Conservation (phyloP, 2,329 filamentous ascomycete species). For the Diaporthe vexans region DNA sequence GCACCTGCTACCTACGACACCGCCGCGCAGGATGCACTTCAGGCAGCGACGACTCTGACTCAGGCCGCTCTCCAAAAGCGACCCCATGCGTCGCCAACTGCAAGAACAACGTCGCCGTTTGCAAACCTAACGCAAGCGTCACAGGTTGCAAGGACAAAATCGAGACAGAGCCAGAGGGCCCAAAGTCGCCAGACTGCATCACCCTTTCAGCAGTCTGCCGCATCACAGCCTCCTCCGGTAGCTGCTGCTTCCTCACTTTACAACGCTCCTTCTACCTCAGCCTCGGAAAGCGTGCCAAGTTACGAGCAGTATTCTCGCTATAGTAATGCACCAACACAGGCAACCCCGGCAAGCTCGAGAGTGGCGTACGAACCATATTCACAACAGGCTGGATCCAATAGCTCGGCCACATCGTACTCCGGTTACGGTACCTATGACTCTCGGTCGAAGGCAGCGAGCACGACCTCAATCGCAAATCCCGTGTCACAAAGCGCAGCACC, state of each 20-base stretch:
- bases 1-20: constrained; percentile 28
- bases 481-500: constrained; percentile 46
- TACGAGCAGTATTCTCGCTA: constrained; percentile 47
- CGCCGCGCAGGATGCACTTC: constrained; percentile 36
- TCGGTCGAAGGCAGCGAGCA: constrained; percentile 38
- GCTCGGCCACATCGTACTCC: constrained; percentile 43
- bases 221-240: constrained; percentile 35
- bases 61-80: constrained; percentile 46
- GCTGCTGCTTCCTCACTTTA: constrained; percentile 42
- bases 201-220: constrained; percentile 39
- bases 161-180: constrained; percentile 53
- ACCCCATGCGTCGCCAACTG: constrained; percentile 49
- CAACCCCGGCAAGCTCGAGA: constrained; percentile 45
- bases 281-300: constrained; percentile 39
- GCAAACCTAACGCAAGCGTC: constrained; percentile 38
- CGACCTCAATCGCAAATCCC: constrained; percentile 43
- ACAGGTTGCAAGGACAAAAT: constrained; percentile 48
- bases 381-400: constrained; percentile 44
- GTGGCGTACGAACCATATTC: constrained; percentile 51
- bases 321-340: constrained; percentile 33
- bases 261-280: constrained; percentile 37
- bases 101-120: constrained; percentile 50
- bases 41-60: constrained; percentile 42
- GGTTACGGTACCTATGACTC: constrained; percentile 47
- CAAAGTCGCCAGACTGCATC: constrained; percentile 49